Base-by-base conservation (phyloP, 2,329 filamentous ascomycete species). In the Emmonsiellopsis sp. region DNA sequence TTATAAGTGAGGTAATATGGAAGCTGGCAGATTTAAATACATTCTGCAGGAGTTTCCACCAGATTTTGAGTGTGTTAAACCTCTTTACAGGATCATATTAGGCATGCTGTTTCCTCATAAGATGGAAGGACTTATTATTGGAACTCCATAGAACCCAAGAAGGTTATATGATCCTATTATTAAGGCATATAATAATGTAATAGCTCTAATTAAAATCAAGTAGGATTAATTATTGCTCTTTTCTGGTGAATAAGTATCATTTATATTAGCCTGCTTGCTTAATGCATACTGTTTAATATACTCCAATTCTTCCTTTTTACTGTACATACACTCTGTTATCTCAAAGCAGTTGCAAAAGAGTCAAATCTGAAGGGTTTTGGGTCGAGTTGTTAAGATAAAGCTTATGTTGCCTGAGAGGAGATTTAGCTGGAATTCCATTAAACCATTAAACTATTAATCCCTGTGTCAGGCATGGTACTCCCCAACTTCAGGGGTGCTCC, bases 11-110 rank as follows among this genome's bases (percentile, higher is more conserved):
- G 43, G 54, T 16, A 7, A 60, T 41, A 60, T 63, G 31, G 50
- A 43, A 46, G 57, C 55, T 46, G 54, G 54, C 51, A 10, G 52
- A 41, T 66, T 66, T 61, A 50, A 63, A 43, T 42, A 53, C 7
- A 52, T 65, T 15, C 52, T 64, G 41, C 42, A 37, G 35, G 62
- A 64, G 51, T 63, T 66, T 56, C 58, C 59, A 11, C 54, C 54
- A n/a, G 50, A 59, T 35, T 64, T 66, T 52, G 55, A 63, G 16
- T 46, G 38, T 37, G 54, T 64, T 10, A 65, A 63, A 42, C 35
- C 55, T 53, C 53, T 65, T 53, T 62, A 58, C 52, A 57, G 60
- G 55, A 40, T 58, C 47, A 41, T 61, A 59, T 58, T 51, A 41
- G 34, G 52, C n/a, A 42, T 61, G 45, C 45, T 66, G 56, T 60